Evolutionary conservation across 768 basidiomycete genomes (phyloP).

Genomic region (Tylopilus cervinicoccineus): DNA sequence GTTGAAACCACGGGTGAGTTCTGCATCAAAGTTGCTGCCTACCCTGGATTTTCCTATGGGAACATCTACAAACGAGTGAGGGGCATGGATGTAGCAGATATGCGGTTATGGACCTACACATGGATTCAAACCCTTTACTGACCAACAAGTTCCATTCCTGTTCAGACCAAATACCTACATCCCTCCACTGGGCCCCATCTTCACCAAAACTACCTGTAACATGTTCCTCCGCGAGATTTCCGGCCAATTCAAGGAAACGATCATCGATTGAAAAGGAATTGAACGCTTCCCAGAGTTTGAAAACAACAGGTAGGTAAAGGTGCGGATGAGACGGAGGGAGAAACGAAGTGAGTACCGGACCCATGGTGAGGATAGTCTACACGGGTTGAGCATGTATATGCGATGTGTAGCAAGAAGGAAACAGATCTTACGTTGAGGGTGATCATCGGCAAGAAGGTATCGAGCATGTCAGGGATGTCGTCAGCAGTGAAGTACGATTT

Average conservation of each 20-base stretch:
- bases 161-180: constrained; percentile 87
- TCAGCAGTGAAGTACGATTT: constrained; percentile 62
- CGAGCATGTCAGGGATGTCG: constrained; percentile 69
- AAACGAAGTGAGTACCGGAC: constrained; percentile 76
- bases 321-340: constrained; percentile 64
- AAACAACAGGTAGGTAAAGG: constrained; percentile 66
- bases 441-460: constrained; percentile 63
- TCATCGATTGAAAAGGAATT: constrained; percentile 74
- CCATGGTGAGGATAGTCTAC: constrained; percentile 65
- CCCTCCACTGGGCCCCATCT: constrained; percentile 63
- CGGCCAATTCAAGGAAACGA: constrained; percentile 66
- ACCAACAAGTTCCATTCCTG: constrained; percentile 81
- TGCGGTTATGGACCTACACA: constrained; percentile 47
- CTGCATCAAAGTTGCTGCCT: constrained; percentile 18
- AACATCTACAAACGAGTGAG: constrained; percentile 13
- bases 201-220: constrained; percentile 58
- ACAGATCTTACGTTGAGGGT: constrained; percentile 59
- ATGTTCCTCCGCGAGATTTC: constrained; percentile 68
- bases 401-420: background rate
- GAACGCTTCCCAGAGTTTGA: constrained; percentile 76
- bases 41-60: constrained; percentile 68
- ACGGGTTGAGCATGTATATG: constrained; percentile 5
- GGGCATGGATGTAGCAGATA: constrained; percentile 36
- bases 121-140: constrained; percentile 75
- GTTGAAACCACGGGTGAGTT: background rate